These are phyloP conservation scores for Saxispiralis lemnorum DNA, from an alignment of 495 filamentous ascomycete genomes.

Conservation along the genomic window DNA sequence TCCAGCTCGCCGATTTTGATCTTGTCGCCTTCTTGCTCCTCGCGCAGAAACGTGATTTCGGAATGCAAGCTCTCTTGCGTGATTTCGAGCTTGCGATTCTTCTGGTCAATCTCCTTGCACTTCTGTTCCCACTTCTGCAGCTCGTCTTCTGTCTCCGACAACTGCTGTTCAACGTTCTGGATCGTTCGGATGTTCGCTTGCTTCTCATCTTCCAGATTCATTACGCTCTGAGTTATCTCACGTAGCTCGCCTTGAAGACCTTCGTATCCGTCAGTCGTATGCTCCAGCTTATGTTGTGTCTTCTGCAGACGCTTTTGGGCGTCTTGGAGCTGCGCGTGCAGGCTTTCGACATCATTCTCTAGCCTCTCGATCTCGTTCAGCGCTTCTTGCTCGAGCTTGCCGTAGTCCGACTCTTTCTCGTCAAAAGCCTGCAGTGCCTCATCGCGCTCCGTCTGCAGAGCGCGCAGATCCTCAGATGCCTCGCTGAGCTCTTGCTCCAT, in stretches of 20 bases:
- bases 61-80: constrained; percentile 83
- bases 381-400: constrained; percentile 60
- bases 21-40: constrained; percentile 95
- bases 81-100: constrained; percentile 67
- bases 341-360: constrained; percentile 50
- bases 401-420: constrained; percentile 62
- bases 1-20: constrained; percentile 92
- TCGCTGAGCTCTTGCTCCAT: constrained; percentile 23
- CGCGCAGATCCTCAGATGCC: constrained; percentile 47
- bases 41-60: constrained; percentile 85
- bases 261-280: constrained; percentile 65
- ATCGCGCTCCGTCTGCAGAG: constrained; percentile 71
- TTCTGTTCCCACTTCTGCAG: constrained; percentile 42
- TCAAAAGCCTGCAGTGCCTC: constrained; percentile 63
- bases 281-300: constrained; percentile 48
- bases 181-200: constrained; percentile 23
- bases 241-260: constrained; percentile 81
- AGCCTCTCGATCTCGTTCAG: constrained; percentile 70
- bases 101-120: constrained; percentile 52
- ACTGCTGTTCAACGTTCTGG: constrained; percentile 22
- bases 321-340: constrained; percentile 9
- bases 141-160: constrained; percentile 24
- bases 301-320: constrained; percentile 20
- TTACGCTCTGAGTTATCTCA: constrained; percentile 64
- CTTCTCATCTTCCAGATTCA: constrained; percentile 71